Percentiles rank a stretch among this genome's conserved stretches.
phyloP scores from a whole-genome alignment of 345 rosid species.

The Citrus reticulata region DNA sequence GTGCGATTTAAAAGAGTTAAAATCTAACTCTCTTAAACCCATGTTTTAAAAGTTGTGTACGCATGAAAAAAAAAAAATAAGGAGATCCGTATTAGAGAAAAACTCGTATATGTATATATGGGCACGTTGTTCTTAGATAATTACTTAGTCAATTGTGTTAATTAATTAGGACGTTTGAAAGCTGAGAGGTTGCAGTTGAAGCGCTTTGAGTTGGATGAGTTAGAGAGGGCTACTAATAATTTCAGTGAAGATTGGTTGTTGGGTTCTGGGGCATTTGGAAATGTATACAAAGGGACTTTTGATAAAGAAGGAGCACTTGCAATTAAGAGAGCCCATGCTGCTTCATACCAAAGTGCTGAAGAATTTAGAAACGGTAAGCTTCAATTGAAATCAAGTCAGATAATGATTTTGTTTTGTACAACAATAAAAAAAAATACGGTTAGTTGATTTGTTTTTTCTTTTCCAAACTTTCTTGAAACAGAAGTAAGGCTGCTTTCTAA shows the following conservation, averaged over 20 bases:
- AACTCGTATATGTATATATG: too few relatives aligned
- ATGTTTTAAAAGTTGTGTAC: too few relatives aligned
- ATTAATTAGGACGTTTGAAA: slow-evolving; percentile 2
- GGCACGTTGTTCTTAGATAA: too few relatives aligned
- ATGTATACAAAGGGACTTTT: slow-evolving; percentile 48
- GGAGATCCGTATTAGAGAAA: accelerated
- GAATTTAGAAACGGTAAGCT: slow-evolving; percentile 62
- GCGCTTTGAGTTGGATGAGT: slow-evolving; percentile 40
- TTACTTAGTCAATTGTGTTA: background rate
- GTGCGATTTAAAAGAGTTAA: too few relatives aligned
- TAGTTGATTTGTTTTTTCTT: slow-evolving; percentile 10
- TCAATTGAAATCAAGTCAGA: background rate
- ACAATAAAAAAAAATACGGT: background rate
- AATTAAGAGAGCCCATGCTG: slow-evolving; percentile 51
- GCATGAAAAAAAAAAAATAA: too few relatives aligned
- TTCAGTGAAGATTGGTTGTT: slow-evolving; percentile 49
- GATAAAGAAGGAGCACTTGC: slow-evolving; percentile 40
- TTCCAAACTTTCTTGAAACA: slow-evolving; percentile 29
- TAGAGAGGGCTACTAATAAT: slow-evolving; percentile 39
- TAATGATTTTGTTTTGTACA: background rate
- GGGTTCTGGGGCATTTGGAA: slow-evolving; percentile 57
- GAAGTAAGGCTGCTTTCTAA: slow-evolving; percentile 51
- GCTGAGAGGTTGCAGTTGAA: slow-evolving; percentile 35
- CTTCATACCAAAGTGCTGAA: slow-evolving; percentile 43
- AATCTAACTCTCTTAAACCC: too few relatives aligned